Conservation (phyloP, 805 yeast species). For the Candida awuae region DNA sequence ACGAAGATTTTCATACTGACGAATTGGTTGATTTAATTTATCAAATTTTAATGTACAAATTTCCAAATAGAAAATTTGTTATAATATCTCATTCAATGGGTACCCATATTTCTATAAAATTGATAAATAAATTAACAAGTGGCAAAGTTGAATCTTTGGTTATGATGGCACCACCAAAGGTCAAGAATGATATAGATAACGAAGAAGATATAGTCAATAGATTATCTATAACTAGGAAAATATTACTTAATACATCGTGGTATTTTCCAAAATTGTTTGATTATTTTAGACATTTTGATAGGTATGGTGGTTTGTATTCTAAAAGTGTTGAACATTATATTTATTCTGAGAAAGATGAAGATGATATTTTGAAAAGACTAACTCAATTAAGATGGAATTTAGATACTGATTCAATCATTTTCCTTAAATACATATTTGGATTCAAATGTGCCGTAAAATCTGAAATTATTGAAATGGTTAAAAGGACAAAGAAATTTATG, state of each 20-base stretch:
- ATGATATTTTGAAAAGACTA: conserved; percentile 32
- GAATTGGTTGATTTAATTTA: conserved; percentile 34
- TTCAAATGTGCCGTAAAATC: conserved; percentile 35
- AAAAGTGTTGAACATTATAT: conserved; percentile 53
- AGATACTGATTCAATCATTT: conserved; percentile 47
- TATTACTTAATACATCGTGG: conserved; percentile 28
- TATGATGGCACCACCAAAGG: conserved; percentile 40
- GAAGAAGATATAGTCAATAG: conserved; percentile 3
- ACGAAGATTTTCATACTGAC: conserved; percentile 37
- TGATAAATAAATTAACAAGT: conserved; percentile 31
- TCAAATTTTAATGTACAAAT: conserved; percentile 31
- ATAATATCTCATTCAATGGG: conserved; percentile 54
- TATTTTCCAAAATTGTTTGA: conserved; percentile 43
- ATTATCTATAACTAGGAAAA: conserved; percentile 15
- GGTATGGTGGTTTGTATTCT: conserved; percentile 55
- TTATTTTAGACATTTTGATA: conserved; percentile 47
- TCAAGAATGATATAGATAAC: conserved; percentile 9
- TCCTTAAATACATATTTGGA: conserved; percentile 47
- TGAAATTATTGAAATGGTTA: conserved; percentile 37
- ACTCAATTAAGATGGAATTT: conserved; percentile 66
- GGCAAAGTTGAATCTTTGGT: conserved; percentile 39
- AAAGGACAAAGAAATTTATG: conserved; percentile 36
- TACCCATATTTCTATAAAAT: conserved; percentile 37
- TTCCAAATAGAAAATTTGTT: conserved; percentile 38
- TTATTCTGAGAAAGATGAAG: conserved; percentile 16